Percentiles rank a stretch among this genome's conserved stretches.
Evolutionary conservation across 1,284 basidiomycete species (phyloP).

Genomic region (Ustilago xerochloae): DNA sequence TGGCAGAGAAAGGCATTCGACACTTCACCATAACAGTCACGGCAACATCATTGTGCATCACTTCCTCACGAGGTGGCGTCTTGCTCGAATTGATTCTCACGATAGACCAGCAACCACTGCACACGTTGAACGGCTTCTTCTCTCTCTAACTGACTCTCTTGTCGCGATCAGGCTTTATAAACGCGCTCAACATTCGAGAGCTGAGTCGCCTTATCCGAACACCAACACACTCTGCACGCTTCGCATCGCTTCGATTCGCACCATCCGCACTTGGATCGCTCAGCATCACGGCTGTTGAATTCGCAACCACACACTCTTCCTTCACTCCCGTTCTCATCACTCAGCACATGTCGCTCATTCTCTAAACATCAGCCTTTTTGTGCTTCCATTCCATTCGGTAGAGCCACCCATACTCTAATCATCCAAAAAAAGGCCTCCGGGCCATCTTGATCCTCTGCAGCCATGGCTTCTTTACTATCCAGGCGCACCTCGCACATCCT

Average conservation of each 20-base stretch:
- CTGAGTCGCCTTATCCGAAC: neutral
- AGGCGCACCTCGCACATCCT: conserved; percentile 68
- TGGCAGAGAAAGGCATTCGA: neutral
- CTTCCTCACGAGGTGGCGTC: neutral
- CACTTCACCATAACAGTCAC: neutral
- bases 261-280: too few species aligned
- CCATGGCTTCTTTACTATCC: conserved; percentile 51
- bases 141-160: neutral
- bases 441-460: neutral
- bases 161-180: neutral
- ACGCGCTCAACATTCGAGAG: neutral
- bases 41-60: neutral
- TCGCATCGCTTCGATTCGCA: too few species aligned
- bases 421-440: conserved; percentile 3
- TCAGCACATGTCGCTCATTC: neutral
- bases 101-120: too few species aligned
- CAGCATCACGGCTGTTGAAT: neutral
- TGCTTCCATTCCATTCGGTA: neutral
- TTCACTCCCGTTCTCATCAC: neutral
- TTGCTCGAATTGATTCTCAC: neutral
- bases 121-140: too few species aligned
- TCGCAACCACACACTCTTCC: neutral
- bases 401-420: too few species aligned
- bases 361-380: neutral
- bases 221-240: neutral